Evolutionary conservation across 352 stramenopile genomes (phyloP).

Genomic region (Phytopythium kandeliae): DNA sequence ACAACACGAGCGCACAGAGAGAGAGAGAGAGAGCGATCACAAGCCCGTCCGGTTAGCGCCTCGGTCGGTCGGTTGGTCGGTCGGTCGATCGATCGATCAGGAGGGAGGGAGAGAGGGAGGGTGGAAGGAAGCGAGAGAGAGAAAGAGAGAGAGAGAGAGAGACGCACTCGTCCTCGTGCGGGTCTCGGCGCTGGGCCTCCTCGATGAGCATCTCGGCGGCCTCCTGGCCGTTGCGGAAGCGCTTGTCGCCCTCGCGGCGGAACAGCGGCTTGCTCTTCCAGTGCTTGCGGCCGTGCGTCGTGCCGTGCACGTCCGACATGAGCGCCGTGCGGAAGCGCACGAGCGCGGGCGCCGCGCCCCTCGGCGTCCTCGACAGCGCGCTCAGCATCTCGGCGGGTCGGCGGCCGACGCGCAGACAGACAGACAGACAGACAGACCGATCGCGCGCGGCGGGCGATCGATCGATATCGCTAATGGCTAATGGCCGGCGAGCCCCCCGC

Average conservation of each 20-base stretch:
- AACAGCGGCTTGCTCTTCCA: constrained; percentile 98
- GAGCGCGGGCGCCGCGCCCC: constrained; percentile 10
- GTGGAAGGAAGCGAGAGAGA: no score
- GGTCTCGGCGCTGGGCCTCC: constrained; percentile 69
- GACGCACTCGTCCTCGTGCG: constrained; percentile 41
- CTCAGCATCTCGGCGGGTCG: background rate
- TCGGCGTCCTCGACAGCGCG: background rate
- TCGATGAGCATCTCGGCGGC: constrained; percentile 92
- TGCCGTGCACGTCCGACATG: constrained; percentile 88
- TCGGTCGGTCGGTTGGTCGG: no score
- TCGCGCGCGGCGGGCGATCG: no score
- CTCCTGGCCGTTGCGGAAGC: constrained; percentile 95
- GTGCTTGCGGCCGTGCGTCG: constrained; percentile 84
- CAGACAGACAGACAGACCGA: no score
- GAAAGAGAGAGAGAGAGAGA: background rate
- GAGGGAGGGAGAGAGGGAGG: no score
- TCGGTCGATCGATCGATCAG: no score
- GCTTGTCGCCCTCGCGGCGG: constrained; percentile 93
- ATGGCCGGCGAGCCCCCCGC: no score
- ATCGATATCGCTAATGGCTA: no score
- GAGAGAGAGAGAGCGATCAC: constrained; percentile 2
- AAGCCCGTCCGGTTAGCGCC: no score
- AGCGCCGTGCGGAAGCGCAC: constrained; percentile 44
- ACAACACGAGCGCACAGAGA: no score
- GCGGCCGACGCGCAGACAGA: no score